Evolutionary conservation across 2,329 filamentous ascomycete species (phyloP).

Genomic region (Trichoderma polysporum): DNA sequence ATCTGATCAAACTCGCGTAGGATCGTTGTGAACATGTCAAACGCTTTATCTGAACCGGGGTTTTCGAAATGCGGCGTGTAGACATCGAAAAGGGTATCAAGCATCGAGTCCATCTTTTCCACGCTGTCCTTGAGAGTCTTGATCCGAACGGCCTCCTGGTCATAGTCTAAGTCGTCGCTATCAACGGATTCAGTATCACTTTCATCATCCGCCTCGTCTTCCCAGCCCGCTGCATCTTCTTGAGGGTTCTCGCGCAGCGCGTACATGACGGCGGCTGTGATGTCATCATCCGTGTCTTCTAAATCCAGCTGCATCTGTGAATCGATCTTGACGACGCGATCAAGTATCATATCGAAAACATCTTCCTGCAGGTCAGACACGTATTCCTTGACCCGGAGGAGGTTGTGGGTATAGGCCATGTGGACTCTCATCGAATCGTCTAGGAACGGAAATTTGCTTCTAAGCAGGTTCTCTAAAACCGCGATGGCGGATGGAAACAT

Average conservation of each 20-base stretch:
- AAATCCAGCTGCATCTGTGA: constrained; percentile 92
- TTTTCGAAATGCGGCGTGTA: constrained; percentile 72
- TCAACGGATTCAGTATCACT: constrained; percentile 71
- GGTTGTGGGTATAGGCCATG: constrained; percentile 82
- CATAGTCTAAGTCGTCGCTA: constrained; percentile 67
- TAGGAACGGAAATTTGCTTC: constrained; percentile 70
- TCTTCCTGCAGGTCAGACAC: constrained; percentile 75
- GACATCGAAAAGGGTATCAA: constrained; percentile 83
- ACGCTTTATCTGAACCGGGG: constrained; percentile 66
- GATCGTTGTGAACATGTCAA: constrained; percentile 74
- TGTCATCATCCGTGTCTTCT: constrained; percentile 87
- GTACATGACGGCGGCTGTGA: constrained; percentile 70
- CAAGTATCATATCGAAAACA: constrained; percentile 78
- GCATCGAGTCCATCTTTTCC: constrained; percentile 85
- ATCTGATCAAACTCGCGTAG: constrained; percentile 83
- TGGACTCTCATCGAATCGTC: constrained; percentile 77
- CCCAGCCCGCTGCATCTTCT: constrained; percentile 39
- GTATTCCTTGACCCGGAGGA: constrained; percentile 75
- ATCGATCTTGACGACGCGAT: constrained; percentile 88
- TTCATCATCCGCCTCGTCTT: constrained; percentile 54
- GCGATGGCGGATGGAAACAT: constrained; percentile 78
- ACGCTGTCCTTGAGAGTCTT: constrained; percentile 77
- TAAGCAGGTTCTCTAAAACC: constrained; percentile 65
- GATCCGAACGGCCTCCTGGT: constrained; percentile 62
- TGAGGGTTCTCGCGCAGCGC: constrained; percentile 38